A percentile compares a stretch with the other conserved stretches of the same genome.
Evolutionary conservation across 2,329 filamentous ascomycete species (phyloP).

Genomic region (Aspergillus brunneoviolaceus): DNA sequence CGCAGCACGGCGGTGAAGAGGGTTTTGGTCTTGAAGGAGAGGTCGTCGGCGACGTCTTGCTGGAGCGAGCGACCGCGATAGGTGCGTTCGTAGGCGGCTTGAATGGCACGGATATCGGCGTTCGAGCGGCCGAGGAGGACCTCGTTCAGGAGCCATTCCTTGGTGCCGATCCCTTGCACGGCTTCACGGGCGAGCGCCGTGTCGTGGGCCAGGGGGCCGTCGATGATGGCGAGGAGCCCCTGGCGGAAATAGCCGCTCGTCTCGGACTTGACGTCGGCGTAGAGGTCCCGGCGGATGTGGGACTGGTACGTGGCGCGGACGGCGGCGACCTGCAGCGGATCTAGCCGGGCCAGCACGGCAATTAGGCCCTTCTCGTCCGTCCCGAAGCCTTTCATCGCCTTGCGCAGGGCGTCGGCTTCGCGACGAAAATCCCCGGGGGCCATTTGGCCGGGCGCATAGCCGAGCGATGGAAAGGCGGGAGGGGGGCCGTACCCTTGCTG

Average conservation of each 20-base stretch:
- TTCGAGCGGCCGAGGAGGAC: constrained; percentile 80
- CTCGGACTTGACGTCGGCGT: constrained; percentile 75
- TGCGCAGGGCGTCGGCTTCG: constrained; percentile 70
- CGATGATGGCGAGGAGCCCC: constrained; percentile 71
- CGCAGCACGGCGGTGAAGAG: constrained; percentile 81
- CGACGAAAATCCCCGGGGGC: constrained; percentile 65
- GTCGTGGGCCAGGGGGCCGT: constrained; percentile 78
- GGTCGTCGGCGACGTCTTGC: constrained; percentile 70
- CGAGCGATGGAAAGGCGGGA: constrained; percentile 66
- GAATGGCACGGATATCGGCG: constrained; percentile 85
- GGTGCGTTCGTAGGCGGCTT: constrained; percentile 68
- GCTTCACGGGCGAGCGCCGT: constrained; percentile 68
- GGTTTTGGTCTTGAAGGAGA: constrained; percentile 81
- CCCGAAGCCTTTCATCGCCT: constrained; percentile 65
- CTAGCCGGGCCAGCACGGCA: constrained; percentile 68
- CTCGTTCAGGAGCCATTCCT: constrained; percentile 82
- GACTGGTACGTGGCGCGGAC: constrained; percentile 67
- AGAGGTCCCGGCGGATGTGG: constrained; percentile 65
- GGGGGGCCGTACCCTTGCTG: constrained; percentile 15
- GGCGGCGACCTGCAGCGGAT: constrained; percentile 72
- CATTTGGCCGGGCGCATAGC: constrained; percentile 71
- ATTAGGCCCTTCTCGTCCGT: no score
- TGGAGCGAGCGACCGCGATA: constrained; percentile 65
- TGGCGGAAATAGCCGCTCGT: constrained; percentile 71
- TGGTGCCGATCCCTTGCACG: constrained; percentile 78